Percentiles rank a stretch among this genome's conserved stretches.
Evolutionary conservation across 2,329 filamentous ascomycete genomes (phyloP).

Genomic region (Alternaria metachromatica): DNA sequence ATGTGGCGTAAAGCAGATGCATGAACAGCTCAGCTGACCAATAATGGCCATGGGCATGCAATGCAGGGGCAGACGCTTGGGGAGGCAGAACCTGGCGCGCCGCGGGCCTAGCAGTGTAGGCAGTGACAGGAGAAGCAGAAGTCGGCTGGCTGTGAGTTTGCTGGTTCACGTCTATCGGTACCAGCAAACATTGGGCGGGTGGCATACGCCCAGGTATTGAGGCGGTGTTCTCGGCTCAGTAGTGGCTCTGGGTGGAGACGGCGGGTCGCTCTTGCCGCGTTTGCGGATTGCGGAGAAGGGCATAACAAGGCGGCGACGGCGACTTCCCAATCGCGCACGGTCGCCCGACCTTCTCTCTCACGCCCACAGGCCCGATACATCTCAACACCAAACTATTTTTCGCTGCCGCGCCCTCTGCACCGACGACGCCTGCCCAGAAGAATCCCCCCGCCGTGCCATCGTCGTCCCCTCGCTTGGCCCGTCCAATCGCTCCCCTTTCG

Average conservation of each 20-base stretch:
- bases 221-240: conserved; percentile 12
- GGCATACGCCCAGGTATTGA: neutral
- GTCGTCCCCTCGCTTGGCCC: conserved; percentile 23
- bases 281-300: conserved; percentile 30
- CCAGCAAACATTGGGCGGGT: neutral
- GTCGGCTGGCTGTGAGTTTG: neutral
- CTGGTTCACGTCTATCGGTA: neutral
- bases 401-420: conserved; percentile 1
- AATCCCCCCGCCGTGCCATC: neutral
- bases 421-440: conserved; percentile 3
- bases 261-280: conserved; percentile 34
- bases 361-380: conserved; percentile 3
- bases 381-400: conserved; percentile 12
- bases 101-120: neutral
- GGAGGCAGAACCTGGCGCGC: conserved; percentile 1
- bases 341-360: conserved; percentile 18
- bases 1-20: conserved; percentile 6
- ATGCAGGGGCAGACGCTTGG: conserved; percentile 15
- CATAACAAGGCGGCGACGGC: conserved; percentile 27
- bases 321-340: conserved; percentile 29
- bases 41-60: neutral
- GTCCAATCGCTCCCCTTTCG: conserved; percentile 14
- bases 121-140: neutral
- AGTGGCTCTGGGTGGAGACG: conserved; percentile 16
- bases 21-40: conserved; percentile 2